Evolutionary conservation across 495 filamentous ascomycete genomes (phyloP).

Genomic region (Penicillium diatomitis): DNA sequence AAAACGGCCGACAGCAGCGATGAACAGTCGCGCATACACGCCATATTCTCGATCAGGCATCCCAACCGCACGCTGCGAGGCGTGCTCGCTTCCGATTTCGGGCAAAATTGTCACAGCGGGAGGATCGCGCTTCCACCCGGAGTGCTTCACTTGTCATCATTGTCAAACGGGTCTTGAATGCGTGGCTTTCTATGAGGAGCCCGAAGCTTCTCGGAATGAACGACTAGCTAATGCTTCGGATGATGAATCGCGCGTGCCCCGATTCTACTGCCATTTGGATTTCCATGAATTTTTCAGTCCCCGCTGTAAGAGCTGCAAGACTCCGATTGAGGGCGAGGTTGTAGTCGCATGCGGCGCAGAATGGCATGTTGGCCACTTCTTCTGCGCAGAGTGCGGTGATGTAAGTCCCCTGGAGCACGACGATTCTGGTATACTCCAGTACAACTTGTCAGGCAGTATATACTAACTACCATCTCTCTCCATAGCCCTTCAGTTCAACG

Average conservation of each 20-base stretch:
- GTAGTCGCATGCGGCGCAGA: conserved; percentile 85
- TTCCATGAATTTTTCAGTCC: conserved; percentile 94
- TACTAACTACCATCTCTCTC: not conserved
- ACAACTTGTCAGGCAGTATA: not conserved
- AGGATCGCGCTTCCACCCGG: conserved; percentile 77
- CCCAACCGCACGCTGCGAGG: conserved; percentile 68
- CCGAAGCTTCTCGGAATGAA: conserved; percentile 55
- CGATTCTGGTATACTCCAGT: not conserved
- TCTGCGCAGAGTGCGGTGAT: conserved; percentile 98
- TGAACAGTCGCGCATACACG: conserved; percentile 28
- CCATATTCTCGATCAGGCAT: conserved; percentile 46
- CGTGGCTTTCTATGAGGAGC: conserved; percentile 92
- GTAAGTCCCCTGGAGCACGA: conserved; percentile 23
- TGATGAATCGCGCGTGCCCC: conserved; percentile 50
- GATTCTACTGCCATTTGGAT: conserved; percentile 97
- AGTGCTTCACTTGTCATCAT: conserved; percentile 84
- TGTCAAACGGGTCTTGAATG: conserved; percentile 86
- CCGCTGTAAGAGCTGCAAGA: conserved; percentile 92
- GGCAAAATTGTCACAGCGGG: conserved; percentile 84
- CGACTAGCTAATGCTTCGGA: conserved; percentile 53
- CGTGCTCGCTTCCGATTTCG: conserved; percentile 74
- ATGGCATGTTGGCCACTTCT: conserved; percentile 98
- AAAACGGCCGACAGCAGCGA: conserved; percentile 16
- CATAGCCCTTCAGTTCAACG: conserved; percentile 62
- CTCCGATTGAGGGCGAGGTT: conserved; percentile 95